Base-by-base conservation (phyloP, 768 basidiomycete genomes). In the Rhizopogon salebrosus region DNA sequence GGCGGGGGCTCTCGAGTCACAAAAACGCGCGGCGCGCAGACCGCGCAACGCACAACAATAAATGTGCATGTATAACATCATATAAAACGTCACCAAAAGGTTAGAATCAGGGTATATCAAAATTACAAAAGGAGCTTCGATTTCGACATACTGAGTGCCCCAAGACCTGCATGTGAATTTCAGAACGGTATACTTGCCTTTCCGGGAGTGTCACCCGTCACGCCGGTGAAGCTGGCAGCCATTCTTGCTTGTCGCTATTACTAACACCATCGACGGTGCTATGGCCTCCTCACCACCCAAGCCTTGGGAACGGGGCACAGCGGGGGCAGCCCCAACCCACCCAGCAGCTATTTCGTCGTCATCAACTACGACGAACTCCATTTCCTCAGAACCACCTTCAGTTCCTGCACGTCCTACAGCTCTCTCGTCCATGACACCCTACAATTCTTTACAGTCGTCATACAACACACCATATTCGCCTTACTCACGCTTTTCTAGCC, bases 281-380 rank as follows among this genome's bases (percentile, higher is more conserved):
- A 91, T 92, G 89, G 82, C 79, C 35, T 89, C 90, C 20, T 46
- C 45, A 27, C 91, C 91, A 43, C 91, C 90, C 65, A 93, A 92
- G 67, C 92, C 91, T 59, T 94, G 91, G 92, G 92, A 94, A 68
- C 80, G 83, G 39, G 78, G 80, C 7, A 70, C 72, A 41, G 62
- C 68, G 36, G 69, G 73, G 26, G 61, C 74, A 35, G 51, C 71
- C 27, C 41, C 64, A 22, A 43, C 71, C 22, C 37, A 65, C 14
- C 23, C 72, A 26, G 35, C 71, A 11, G 54, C 67, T 34, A 41
- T 59, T 13, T 26, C 63, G 4, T 39, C 60, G 22, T 14, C 69
- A 6, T 48, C 66, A 18, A 57, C 54, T 23, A 39, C 62, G n/a
- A 45, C 52, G 6, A 56, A 62, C 6, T 20, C 63, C 18, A 54